Evolutionary conservation across 257 asterid genomes (phyloP), one percentile per base, ranked within the genome.

Genomic region (Lycium barbarum): DNA sequence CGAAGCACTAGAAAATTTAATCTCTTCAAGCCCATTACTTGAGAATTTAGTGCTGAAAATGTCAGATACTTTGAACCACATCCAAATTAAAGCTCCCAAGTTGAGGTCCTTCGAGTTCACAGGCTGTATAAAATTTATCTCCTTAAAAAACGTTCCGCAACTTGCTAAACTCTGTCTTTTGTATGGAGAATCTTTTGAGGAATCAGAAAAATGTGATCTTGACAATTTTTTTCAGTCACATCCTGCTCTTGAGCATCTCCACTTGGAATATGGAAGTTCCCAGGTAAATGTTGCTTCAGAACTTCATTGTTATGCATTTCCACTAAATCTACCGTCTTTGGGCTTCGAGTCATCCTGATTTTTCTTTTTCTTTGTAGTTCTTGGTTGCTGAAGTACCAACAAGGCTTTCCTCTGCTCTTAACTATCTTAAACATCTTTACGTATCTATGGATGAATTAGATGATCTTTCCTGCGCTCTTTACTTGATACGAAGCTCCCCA

Each of bases 401-500:
- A 53, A 51, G 47, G 26, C 47, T 76, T 76, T 51, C 65, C 63
- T 26, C 13, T 51, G 8, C 47, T 51, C 82, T 76, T 51, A 51
- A 51, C 82, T 13, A 51, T 76, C 65, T 76, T 53, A 51, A 76
- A 7, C 9, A 26, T 14, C 82, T 76, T 76, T 76, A 26, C 47
- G 9, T 76, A 26, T 76, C 9, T 51, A 8, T 76, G 47, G 82
- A 51, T 76, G 82, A 53, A 1, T 15, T 76, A 26, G 20, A 58
- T 12, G 82, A 76, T 76, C 63, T 76, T 76, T 49, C 81, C 5
- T 51, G 81, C 3, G 47, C 63, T 13, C 63, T 76, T 76, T 76
- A 63, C 82, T 51, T 76, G 63, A 53, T 76, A 3, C 45, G 82
- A 76, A 76, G 65, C 47, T 76, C 65, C 63, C 63, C 82, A 53